phyloP scores from a whole-genome alignment of 164 flowering plant species.

The Magnolia kwangsiensis region DNA sequence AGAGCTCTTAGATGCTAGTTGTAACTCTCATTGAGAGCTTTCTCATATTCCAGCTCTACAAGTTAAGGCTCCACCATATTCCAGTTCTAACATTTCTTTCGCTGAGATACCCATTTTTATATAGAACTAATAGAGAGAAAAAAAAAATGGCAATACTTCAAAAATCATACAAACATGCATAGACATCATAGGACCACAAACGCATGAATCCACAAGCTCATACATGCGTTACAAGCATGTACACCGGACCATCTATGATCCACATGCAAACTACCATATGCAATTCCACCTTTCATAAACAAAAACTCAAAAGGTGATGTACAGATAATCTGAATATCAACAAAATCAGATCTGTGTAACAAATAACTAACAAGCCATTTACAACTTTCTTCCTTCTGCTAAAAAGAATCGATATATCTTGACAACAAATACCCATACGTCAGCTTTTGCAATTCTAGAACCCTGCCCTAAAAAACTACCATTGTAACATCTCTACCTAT shows the following conservation, averaged over 20 bases:
- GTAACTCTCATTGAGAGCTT: too few species aligned
- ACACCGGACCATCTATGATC: not conserved
- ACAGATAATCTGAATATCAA: not conserved
- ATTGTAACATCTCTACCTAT: not conserved
- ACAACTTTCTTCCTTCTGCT: conserved; percentile 6
- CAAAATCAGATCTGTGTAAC: not conserved
- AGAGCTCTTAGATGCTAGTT: too few species aligned
- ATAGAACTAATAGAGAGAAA: too few species aligned
- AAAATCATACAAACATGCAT: too few species aligned
- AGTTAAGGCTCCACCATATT: too few species aligned
- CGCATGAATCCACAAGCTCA: too few species aligned
- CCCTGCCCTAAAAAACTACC: not conserved
- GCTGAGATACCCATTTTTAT: too few species aligned
- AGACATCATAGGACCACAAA: too few species aligned
- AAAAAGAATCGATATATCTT: conserved; percentile 11
- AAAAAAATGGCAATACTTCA: too few species aligned
- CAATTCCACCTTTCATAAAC: not conserved
- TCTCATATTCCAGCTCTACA: too few species aligned
- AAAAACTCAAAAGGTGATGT: not conserved
- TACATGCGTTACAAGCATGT: too few species aligned
- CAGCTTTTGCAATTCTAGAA: not conserved
- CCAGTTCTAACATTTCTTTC: too few species aligned
- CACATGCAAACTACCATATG: not conserved
- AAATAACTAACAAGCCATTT: conserved; percentile 7
- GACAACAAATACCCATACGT: not conserved